phyloP scores from a whole-genome alignment of 2,329 filamentous ascomycete species.

The Gaeumannomyces sp. region DNA sequence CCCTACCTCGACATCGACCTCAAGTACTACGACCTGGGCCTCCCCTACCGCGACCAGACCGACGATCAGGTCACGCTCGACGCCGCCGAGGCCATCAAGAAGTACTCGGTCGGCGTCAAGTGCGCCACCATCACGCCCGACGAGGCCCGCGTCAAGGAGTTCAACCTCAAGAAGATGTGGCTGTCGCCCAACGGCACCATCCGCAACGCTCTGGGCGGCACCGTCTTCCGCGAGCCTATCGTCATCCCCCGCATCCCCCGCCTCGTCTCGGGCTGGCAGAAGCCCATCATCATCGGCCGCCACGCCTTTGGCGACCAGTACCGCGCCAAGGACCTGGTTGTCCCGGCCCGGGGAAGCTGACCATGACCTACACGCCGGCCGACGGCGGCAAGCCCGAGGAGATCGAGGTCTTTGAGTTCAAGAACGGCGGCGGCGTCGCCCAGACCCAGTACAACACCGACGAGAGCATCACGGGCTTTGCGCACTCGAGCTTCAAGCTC shows the following conservation, averaged over 20 bases:
- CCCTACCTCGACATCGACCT: conserved; percentile 96
- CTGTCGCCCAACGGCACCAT: conserved; percentile 92
- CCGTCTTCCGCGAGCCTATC: conserved; percentile 98
- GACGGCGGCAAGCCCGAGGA: conserved; percentile 73
- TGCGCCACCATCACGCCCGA: conserved; percentile 99
- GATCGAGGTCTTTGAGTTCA: conserved; percentile 88
- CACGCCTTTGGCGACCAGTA: conserved; percentile 99
- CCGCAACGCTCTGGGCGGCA: conserved; percentile 73
- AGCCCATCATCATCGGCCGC: conserved; percentile 97
- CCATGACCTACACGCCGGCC: conserved; percentile 88
- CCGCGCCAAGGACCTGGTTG: conserved; percentile 86
- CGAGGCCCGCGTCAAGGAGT: conserved; percentile 93
- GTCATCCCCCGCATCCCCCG: conserved; percentile 90
- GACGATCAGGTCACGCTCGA: conserved; percentile 94
- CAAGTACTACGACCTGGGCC: conserved; percentile 94
- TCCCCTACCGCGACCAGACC: conserved; percentile 92
- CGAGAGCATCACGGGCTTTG: conserved; percentile 90
- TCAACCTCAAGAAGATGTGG: conserved; percentile 99
- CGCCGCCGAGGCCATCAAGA: conserved; percentile 95
- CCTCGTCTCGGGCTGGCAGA: conserved; percentile 94
- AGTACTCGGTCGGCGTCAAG: conserved; percentile 98
- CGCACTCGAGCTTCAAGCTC: conserved; percentile 94
- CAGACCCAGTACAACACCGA: conserved; percentile 98
- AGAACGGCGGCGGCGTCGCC: conserved; percentile 76
- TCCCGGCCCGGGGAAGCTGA: conserved; percentile 80